These are phyloP conservation scores for Hypholoma fasciculare DNA, from an alignment of 768 basidiomycete species.

Conservation along the genomic window DNA sequence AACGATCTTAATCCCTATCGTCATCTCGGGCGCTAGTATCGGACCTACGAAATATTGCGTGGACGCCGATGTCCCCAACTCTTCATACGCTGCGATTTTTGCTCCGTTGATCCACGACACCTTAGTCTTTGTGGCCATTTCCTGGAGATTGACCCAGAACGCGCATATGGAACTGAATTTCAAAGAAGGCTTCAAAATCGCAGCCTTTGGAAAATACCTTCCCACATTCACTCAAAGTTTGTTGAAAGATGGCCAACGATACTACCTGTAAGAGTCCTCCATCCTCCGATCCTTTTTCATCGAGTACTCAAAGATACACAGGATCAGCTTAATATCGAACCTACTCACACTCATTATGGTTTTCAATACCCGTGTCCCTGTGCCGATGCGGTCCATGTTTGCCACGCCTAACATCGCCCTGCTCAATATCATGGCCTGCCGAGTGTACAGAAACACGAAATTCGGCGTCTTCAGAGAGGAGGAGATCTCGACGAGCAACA, in stretches of 20 bases:
- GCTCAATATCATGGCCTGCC: neutral
- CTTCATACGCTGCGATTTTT: neutral
- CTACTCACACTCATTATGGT: neutral
- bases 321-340: slow-evolving; percentile 1
- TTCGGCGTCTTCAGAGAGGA: neutral
- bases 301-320: neutral
- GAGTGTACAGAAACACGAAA: neutral
- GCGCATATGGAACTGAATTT: neutral
- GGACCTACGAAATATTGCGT: slow-evolving; percentile 1
- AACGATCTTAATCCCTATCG: neutral
- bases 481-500: neutral
- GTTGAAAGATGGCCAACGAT: slow-evolving; percentile 6
- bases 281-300: neutral
- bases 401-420: neutral
- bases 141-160: neutral
- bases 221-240: slow-evolving; percentile 3
- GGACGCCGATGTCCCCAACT: neutral
- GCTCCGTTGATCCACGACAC: slow-evolving; percentile 6
- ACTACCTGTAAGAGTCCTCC: slow-evolving; percentile 21
- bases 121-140: slow-evolving; percentile 2
- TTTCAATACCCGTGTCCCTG: slow-evolving; percentile 1
- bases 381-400: slow-evolving; percentile 6
- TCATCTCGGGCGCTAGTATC: neutral
- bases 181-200: neutral
- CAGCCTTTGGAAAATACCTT: slow-evolving; percentile 1